These are phyloP conservation scores for Moesziomyces sp. DNA, from an alignment of 1,284 basidiomycete species.

Conservation along the genomic window DNA sequence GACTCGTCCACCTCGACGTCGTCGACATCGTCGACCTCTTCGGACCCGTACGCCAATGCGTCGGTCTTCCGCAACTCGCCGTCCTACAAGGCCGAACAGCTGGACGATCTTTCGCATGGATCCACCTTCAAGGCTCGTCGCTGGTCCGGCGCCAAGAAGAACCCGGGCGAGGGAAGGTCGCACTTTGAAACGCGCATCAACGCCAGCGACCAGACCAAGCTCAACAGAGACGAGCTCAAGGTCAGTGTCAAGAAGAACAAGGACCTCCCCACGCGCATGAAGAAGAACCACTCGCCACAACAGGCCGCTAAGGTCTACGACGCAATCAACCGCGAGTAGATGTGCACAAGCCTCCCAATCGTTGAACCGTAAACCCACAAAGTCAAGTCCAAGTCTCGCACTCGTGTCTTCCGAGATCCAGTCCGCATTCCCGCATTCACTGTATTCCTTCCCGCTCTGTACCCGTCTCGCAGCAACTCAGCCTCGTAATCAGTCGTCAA, in stretches of 20 bases:
- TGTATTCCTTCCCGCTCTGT: slow-evolving; percentile 1
- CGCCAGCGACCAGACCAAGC: slow-evolving; percentile 14
- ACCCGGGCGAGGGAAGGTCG: slow-evolving; percentile 30
- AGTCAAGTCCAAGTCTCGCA: neutral
- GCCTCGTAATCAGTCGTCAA: neutral
- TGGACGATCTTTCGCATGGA: slow-evolving; percentile 46
- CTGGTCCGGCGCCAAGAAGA: slow-evolving; percentile 42
- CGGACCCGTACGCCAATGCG: slow-evolving; percentile 35
- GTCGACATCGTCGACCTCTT: slow-evolving; percentile 25
- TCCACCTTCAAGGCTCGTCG: slow-evolving; percentile 33
- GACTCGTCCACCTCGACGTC: slow-evolving; percentile 25
- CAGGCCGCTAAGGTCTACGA: slow-evolving; percentile 33
- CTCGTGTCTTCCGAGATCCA: no score
- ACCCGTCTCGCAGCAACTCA: neutral
- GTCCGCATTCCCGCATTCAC: no score
- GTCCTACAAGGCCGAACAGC: slow-evolving; percentile 34
- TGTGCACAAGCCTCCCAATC: no score
- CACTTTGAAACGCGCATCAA: slow-evolving; percentile 27
- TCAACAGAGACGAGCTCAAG: slow-evolving; percentile 11
- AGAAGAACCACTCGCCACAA: slow-evolving; percentile 43
- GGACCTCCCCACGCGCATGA: slow-evolving; percentile 30
- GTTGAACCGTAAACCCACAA: no score
- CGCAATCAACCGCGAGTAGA: slow-evolving; percentile 13
- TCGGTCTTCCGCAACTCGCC: slow-evolving; percentile 39
- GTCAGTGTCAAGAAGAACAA: slow-evolving; percentile 46